Base-by-base conservation (phyloP, 805 yeast genomes). In the Candida takata region DNA sequence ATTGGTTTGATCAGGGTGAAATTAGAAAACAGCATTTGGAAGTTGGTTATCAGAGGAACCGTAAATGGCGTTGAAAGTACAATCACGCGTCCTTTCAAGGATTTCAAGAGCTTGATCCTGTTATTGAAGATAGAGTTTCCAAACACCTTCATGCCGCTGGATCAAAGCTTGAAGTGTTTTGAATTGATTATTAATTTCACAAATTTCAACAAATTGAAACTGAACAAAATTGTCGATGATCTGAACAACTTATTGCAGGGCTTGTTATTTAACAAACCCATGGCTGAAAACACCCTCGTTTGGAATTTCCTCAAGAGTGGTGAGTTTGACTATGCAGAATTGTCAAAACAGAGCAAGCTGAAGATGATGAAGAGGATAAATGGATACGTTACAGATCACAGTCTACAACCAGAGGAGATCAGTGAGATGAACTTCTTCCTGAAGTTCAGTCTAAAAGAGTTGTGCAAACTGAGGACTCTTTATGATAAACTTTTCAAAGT, bases 401-500 rank as follows among this genome's bases (percentile, higher is more conserved):
- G 41, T 18, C 20, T 62, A 4, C 54, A 48, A 14, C 61, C 61
- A 5, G 68, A 65, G 26, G 64, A 63, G 32, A 51, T 66, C 18
- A 55, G 57, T 11, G 77, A 74, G 31, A 68, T 71, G 36, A 69
- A 65, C 32, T 62, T 63, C 24, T 77, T 77, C 43, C 43, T 75
- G 21, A 62, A 61, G 25, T 74, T 61, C 40, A 67, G 79, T 0
- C 37, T 55, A 16, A 55, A 58, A 8, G 79, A 75, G 43, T 50
- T 76, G 14, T 45, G 43, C 4, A 47, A 45, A 4, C 64, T 64
- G 37, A 48, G 54, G 14, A 40, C 31, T 3, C 27, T 44, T 2
- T 49, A 67, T 12, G 53, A 58, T 11, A 60, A 51, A 36, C 47
- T 74, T 19, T 62, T 61, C 41, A 67, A 64, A 38, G 45, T 63